These are phyloP conservation scores for Irpex sp. DNA, from an alignment of 1,284 basidiomycete species.

Conservation along the genomic window DNA sequence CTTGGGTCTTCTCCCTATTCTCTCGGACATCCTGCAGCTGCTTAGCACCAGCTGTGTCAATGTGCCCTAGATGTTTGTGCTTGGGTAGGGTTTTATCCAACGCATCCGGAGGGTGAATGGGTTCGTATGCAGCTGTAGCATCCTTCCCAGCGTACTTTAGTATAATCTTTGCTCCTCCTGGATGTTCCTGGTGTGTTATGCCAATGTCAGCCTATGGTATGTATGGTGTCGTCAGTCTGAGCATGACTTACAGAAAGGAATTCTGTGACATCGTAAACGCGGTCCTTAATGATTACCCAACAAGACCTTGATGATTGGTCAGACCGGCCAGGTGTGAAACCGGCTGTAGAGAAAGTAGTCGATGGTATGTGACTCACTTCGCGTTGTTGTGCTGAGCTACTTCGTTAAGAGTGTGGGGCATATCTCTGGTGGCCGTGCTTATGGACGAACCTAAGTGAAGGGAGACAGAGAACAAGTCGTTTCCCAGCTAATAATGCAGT, in stretches of 20 bases:
- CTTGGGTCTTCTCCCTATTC: slow-evolving; percentile 54
- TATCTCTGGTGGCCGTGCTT: slow-evolving; percentile 12
- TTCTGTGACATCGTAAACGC: slow-evolving; percentile 83
- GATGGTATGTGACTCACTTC: slow-evolving; percentile 32
- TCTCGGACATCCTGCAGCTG: slow-evolving; percentile 36
- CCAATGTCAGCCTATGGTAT: not conserved
- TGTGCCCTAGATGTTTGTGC: slow-evolving; percentile 67
- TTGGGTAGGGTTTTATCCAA: slow-evolving; percentile 64
- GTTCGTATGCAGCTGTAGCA: slow-evolving; percentile 69
- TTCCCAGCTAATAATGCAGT: too few species aligned
- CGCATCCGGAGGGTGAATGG: slow-evolving; percentile 72
- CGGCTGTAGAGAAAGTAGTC: not conserved
- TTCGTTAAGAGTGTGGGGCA: slow-evolving; percentile 38
- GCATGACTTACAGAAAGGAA: slow-evolving; percentile 57
- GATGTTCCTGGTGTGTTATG: slow-evolving; percentile 57
- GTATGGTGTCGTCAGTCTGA: not conserved
- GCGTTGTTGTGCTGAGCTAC: slow-evolving; percentile 51
- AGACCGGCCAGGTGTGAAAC: not conserved
- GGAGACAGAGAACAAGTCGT: not conserved
- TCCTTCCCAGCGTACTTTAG: slow-evolving; percentile 78
- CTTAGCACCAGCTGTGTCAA: slow-evolving; percentile 53
- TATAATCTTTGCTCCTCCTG: slow-evolving; percentile 77
- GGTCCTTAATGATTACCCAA: slow-evolving; percentile 83
- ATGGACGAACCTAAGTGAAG: not conserved
- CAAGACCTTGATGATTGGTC: slow-evolving; percentile 63